Conservation (phyloP, 768 basidiomycete species). For the Boletus edulis region DNA sequence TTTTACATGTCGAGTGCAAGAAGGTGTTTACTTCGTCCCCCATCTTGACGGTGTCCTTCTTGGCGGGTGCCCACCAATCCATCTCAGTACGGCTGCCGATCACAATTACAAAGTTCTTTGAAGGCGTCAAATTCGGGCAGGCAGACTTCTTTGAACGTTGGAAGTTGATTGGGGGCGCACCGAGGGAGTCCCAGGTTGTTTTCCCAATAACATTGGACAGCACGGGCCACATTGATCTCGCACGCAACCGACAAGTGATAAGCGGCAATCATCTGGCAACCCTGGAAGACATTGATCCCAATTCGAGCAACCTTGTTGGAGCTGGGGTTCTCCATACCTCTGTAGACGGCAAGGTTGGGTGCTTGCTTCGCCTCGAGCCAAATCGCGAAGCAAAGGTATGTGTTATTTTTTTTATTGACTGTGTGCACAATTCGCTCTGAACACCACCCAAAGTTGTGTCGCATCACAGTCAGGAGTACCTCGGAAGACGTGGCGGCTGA, state of each 20-base stretch:
- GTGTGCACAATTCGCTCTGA: neutral
- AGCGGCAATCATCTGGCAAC: conserved; percentile 75
- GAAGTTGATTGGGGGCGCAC: conserved; percentile 95
- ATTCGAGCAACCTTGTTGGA: conserved; percentile 88
- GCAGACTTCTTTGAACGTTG: conserved; percentile 96
- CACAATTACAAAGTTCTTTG: conserved; percentile 87
- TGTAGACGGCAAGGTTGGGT: conserved; percentile 92
- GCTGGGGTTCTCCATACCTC: conserved; percentile 97
- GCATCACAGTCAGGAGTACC: conserved; percentile 91
- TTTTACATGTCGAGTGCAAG: conserved; percentile 94
- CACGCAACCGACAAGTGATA: conserved; percentile 72
- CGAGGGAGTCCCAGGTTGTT: conserved; percentile 85
- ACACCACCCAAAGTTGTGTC: conserved; percentile 63
- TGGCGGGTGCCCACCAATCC: conserved; percentile 89
- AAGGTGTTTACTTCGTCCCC: conserved; percentile 76
- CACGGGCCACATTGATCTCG: conserved; percentile 70
- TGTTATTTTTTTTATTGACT: neutral
- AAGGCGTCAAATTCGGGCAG: conserved; percentile 81
- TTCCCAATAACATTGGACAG: conserved; percentile 75
- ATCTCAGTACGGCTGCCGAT: conserved; percentile 84
- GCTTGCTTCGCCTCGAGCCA: conserved; percentile 88
- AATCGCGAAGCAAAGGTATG: conserved; percentile 93
- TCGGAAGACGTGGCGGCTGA: conserved; percentile 85
- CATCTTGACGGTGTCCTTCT: conserved; percentile 81
- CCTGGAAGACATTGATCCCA: conserved; percentile 86